Percentiles rank a stretch among this genome's conserved stretches.
These are phyloP conservation scores for Hypoxylon crocopeplum DNA, from an alignment of 495 filamentous ascomycete genomes.

Conservation along the genomic window DNA sequence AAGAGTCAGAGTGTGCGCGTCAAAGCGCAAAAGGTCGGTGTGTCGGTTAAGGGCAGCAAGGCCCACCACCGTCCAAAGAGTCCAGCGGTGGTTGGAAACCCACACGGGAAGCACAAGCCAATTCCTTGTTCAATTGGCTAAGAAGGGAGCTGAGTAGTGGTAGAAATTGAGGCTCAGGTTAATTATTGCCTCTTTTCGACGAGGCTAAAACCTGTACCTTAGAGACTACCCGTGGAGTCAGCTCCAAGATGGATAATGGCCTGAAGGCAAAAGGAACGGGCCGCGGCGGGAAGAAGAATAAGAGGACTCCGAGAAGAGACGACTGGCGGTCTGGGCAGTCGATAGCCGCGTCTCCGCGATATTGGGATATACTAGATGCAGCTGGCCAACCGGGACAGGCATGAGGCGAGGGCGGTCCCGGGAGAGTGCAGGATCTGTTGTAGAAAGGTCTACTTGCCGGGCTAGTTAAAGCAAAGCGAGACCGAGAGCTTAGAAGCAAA, in stretches of 20 bases:
- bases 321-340: slow-evolving; percentile 23
- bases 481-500: slow-evolving; percentile 12
- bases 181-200: slow-evolving; percentile 11
- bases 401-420: slow-evolving; percentile 32
- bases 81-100: slow-evolving; percentile 4
- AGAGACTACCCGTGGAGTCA: background rate
- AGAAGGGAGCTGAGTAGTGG: background rate
- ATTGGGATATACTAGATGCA: slow-evolving; percentile 37
- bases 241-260: slow-evolving; percentile 4
- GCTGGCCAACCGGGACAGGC: slow-evolving; percentile 30
- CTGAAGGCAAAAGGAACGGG: slow-evolving; percentile 17
- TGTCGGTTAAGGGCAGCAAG: slow-evolving; percentile 37
- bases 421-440: slow-evolving; percentile 19
- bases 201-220: slow-evolving; percentile 2
- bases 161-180: background rate
- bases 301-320: slow-evolving; percentile 21
- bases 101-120: background rate
- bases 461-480: slow-evolving; percentile 37
- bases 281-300: slow-evolving; percentile 21
- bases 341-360: slow-evolving; percentile 19
- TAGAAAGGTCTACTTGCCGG: slow-evolving; percentile 28
- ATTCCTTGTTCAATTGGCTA: background rate
- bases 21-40: slow-evolving; percentile 16
- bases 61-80: slow-evolving; percentile 28
- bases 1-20: slow-evolving; percentile 12